phyloP scores from a whole-genome alignment of 148 eudicot species.

The Rhododendron williamsianum region DNA sequence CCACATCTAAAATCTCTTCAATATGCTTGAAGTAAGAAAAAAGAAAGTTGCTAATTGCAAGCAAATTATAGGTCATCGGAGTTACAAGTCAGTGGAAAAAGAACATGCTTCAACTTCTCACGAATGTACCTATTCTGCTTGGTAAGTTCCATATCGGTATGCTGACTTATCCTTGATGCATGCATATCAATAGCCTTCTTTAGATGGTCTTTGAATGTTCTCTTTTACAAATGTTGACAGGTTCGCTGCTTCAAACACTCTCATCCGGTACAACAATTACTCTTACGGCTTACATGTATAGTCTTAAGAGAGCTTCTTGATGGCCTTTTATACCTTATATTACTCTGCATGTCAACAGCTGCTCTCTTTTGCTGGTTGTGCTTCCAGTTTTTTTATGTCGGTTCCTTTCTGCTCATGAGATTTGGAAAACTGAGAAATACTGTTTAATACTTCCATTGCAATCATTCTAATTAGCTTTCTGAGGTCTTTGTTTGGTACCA shows the following conservation, averaged over 20 bases:
- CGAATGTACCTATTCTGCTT: constrained; percentile 20
- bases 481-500: not conserved
- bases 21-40: not conserved
- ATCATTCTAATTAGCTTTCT: not conserved
- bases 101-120: constrained; percentile 29
- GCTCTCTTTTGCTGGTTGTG: not conserved
- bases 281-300: constrained; percentile 50
- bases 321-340: constrained; percentile 4
- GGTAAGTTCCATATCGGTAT: constrained; percentile 32
- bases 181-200: not conserved
- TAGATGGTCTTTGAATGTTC: not conserved
- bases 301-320: constrained; percentile 49
- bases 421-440: not conserved
- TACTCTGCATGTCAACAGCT: not conserved
- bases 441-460: not conserved
- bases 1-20: not conserved
- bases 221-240: constrained; percentile 29
- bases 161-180: not conserved
- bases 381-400: not conserved
- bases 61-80: constrained; percentile 24
- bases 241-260: constrained; percentile 33
- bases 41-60: not conserved
- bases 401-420: not conserved
- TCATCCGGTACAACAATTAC: constrained; percentile 34
- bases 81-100: constrained; percentile 33